Evolutionary conservation across 2,329 filamentous ascomycete genomes (phyloP), one percentile per base, ranked within the genome.

Genomic region (Ascochyta rabiei): DNA sequence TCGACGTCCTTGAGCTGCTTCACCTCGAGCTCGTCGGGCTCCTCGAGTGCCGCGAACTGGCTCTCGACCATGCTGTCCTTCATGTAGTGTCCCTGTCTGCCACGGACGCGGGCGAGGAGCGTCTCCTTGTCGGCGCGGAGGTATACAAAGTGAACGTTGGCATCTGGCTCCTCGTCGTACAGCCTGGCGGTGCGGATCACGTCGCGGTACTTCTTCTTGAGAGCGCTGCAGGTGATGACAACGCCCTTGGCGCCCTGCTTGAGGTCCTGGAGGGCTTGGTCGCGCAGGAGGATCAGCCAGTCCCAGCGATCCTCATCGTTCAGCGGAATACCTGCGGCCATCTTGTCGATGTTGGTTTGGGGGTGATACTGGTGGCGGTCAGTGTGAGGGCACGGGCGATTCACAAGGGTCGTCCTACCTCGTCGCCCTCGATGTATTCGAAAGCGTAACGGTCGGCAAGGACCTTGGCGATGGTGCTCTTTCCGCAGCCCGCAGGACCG

Each of bases 141-240:
- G 77, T 93, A 99, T 65, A 99, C 87, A 73, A 99, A 98, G 77
- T 97, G 93, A 45, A 98, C 77, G 19, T 68, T 70, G 39, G 81
- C 73, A 18, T 76, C 69, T 6, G 75, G 74, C 56, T 79, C 70
- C 56, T 80, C 71, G 56, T 79, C 74, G 62, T 80, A 77, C 62
- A 80, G 76, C 6, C 75, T 67, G n/a, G 79, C 80, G n/a, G 79
- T 72, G 15, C 80, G 78, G 51, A 82, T 77, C 48, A 81, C 78
- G 62, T 99, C 95, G 66, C 95, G 88, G 81, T 99, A 99, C 79
- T 96, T 97, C 75, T 90, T 90, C 82, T 98, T 98, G 48, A 99
- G 84, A 1, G 93, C 95, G 12, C 91, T 96, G 82, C 95, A 99
- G 48, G 95, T 96, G 57, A 99, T 84, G 44, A 99, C 90, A n/a